Evolutionary conservation across 805 yeast species (phyloP).

Genomic region (Yamadazyma takamatsuzukensis): DNA sequence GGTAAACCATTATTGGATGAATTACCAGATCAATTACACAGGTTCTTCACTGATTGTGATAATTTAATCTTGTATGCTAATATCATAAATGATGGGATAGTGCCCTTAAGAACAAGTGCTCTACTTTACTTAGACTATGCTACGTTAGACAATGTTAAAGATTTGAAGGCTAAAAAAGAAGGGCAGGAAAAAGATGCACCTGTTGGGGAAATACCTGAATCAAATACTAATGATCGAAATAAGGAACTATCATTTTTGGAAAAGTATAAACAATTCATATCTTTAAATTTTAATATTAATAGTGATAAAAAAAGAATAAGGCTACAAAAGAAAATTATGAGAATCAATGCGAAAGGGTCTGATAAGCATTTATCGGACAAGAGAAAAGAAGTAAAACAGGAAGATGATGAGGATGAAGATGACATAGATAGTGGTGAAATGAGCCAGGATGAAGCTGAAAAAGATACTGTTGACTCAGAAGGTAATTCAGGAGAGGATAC

Average conservation of each 20-base stretch:
- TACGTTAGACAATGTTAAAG: conserved; percentile 38
- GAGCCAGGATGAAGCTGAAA: conserved; percentile 12
- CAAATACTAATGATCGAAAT: conserved; percentile 3
- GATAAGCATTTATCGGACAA: conserved; percentile 7
- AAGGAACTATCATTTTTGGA: conserved; percentile 3
- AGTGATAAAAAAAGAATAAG: conserved; percentile 8
- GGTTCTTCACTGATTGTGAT: conserved; percentile 24
- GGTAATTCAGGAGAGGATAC: conserved; percentile 9
- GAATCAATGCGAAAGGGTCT: conserved; percentile 20
- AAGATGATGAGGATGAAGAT: conserved; percentile 10
- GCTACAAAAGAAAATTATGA: conserved; percentile 17
- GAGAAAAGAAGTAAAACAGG: neutral
- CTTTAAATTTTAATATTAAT: conserved; percentile 14
- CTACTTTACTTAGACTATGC: conserved; percentile 40
- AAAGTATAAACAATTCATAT: conserved; percentile 16
- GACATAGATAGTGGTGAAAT: conserved; percentile 7
- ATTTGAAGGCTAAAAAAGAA: conserved; percentile 17
- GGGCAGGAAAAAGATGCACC: neutral
- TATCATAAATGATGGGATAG: conserved; percentile 44
- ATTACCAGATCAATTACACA: conserved; percentile 38
- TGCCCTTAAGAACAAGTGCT: conserved; percentile 42
- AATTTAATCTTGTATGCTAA: conserved; percentile 41
- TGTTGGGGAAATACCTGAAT: conserved; percentile 32
- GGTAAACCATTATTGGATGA: conserved; percentile 35
- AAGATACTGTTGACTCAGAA: conserved; percentile 7